Percentiles rank a stretch among this genome's conserved stretches.
Evolutionary conservation across 1,139 yeast genomes (phyloP).

Genomic region (Kurtzmaniella quercitrusa): DNA sequence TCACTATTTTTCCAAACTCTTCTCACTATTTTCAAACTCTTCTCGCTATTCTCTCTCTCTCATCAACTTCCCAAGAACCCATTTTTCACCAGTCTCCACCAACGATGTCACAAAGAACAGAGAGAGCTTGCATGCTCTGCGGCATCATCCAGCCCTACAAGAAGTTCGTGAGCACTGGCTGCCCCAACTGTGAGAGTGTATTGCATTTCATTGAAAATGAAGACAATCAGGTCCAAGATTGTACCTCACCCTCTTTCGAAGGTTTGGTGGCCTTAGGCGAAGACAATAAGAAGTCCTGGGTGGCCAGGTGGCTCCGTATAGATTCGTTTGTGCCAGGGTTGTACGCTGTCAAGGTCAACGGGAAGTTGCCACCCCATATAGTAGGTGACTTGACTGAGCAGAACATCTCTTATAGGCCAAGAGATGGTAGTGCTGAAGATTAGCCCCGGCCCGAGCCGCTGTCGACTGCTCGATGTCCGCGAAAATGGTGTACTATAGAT

Average conservation of each 20-base stretch:
- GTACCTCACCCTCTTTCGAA: constrained; percentile 95
- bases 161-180: constrained; percentile 76
- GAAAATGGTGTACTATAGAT: neutral
- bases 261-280: constrained; percentile 91
- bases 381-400: constrained; percentile 67
- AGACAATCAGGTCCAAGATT: constrained; percentile 78
- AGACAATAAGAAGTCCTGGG: constrained; percentile 84
- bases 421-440: constrained; percentile 94
- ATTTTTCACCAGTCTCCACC: constrained; percentile 1
- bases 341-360: constrained; percentile 91
- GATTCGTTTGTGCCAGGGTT: constrained; percentile 87
- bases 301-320: constrained; percentile 92
- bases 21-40: neutral
- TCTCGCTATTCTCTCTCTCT: neutral
- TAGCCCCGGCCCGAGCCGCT: constrained; percentile 22
- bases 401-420: constrained; percentile 82
- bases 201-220: constrained; percentile 77
- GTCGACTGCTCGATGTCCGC: neutral
- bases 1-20: neutral
- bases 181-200: constrained; percentile 96
- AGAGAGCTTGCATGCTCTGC: constrained; percentile 97
- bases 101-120: constrained; percentile 58
- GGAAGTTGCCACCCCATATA: constrained; percentile 85
- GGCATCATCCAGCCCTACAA: constrained; percentile 81
- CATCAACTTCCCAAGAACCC: neutral